phyloP scores from a whole-genome alignment of 2,329 filamentous ascomycete species.

The Cladorrhinum sp. region DNA sequence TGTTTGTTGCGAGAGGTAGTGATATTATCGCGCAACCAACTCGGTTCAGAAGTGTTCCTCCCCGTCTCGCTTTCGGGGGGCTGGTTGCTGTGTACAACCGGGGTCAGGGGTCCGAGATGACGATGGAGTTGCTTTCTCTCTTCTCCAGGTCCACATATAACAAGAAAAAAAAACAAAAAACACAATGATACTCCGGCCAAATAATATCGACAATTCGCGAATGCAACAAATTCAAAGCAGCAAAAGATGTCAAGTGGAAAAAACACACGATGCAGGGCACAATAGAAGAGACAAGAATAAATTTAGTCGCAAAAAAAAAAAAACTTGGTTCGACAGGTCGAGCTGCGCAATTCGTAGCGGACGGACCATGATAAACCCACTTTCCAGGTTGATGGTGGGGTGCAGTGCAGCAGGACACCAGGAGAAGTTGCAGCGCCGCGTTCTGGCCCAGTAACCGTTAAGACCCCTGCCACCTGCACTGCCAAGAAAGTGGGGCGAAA shows the following conservation, averaged over 20 bases:
- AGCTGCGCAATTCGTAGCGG: not conserved
- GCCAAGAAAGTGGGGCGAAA: not conserved
- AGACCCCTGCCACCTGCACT: not conserved
- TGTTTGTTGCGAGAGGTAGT: conserved; percentile 1
- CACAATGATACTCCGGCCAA: not conserved
- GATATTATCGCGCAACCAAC: conserved; percentile 1
- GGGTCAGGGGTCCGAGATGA: not conserved
- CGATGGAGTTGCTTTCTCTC: not conserved
- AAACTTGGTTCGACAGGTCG: not conserved
- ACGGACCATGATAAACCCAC: not conserved
- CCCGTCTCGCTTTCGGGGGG: not conserved
- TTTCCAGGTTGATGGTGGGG: not conserved
- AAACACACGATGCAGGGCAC: not conserved
- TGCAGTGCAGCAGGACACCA: not conserved
- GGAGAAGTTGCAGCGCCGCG: conserved; percentile 1
- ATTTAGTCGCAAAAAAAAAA: too few relatives aligned
- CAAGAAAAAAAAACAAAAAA: not conserved
- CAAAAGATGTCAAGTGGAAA: not conserved
- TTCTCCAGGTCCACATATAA: not conserved
- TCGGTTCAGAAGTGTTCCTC: not conserved
- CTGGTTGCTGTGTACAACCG: conserved; percentile 1
- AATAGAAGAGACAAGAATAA: not conserved
- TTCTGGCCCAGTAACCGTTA: conserved; percentile 23
- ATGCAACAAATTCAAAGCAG: not conserved
- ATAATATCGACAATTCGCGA: not conserved